Evolutionary conservation across 148 eudicot genomes (phyloP).

Genomic region (Arbutus unedo): DNA sequence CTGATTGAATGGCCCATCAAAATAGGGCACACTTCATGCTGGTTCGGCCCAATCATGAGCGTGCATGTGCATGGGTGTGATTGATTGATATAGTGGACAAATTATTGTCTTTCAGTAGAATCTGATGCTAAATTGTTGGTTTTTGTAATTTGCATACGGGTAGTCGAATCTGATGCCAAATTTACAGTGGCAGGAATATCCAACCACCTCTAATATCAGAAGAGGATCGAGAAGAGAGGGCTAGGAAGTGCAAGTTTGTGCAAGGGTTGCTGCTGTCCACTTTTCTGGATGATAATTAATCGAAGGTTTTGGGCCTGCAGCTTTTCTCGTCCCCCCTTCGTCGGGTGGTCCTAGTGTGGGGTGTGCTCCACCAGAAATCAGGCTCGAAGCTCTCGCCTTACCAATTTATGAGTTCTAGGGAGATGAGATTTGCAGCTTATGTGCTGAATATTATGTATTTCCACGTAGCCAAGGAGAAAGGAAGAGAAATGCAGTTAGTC

Average conservation of each 20-base stretch:
- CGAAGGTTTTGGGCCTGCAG: constrained; percentile 19
- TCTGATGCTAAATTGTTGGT: neutral
- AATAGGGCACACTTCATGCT: no score
- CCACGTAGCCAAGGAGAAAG: neutral
- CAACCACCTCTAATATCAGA: constrained; percentile 46
- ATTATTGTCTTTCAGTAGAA: neutral
- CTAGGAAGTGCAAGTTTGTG: constrained; percentile 61
- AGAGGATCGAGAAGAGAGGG: constrained; percentile 76
- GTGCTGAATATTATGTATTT: neutral
- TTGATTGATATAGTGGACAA: neutral
- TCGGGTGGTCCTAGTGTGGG: neutral
- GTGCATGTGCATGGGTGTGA: no score
- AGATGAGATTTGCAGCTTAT: neutral
- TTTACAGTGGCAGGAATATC: constrained; percentile 21
- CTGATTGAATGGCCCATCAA: no score
- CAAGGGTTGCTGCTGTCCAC: constrained; percentile 68
- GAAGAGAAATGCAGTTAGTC: constrained; percentile 20
- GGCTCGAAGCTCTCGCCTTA: no score
- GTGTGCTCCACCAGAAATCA: no score
- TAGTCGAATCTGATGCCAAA: constrained; percentile 8
- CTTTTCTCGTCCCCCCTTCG: no score
- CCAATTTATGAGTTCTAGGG: neutral
- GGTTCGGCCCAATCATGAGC: no score
- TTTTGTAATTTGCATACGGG: neutral
- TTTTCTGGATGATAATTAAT: constrained; percentile 48